Conservation (phyloP, 2,329 filamentous ascomycete genomes). For the Xylaria multiplex region DNA sequence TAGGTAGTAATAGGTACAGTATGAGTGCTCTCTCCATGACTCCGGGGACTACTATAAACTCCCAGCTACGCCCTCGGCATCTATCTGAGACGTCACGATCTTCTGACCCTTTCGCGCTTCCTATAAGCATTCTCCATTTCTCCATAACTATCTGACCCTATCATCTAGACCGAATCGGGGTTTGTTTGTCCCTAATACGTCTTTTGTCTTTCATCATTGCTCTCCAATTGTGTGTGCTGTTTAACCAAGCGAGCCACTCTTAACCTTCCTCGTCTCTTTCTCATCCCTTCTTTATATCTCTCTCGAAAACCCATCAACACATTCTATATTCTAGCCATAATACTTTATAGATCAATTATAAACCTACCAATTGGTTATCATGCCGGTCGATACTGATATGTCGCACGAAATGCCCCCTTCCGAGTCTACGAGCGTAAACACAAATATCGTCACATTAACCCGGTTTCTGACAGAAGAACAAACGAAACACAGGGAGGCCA, state of each 20-base stretch:
- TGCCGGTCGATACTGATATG: conserved; percentile 41
- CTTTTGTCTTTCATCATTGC: conserved; percentile 27
- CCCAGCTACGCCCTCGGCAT: conserved; percentile 39
- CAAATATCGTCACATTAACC: conserved; percentile 93
- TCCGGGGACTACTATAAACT: conserved; percentile 34
- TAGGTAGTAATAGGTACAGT: neutral
- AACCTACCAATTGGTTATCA: conserved; percentile 32
- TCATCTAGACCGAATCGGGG: conserved; percentile 22
- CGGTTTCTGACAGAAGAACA: conserved; percentile 97
- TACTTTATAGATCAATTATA: neutral
- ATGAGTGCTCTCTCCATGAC: conserved; percentile 5
- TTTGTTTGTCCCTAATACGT: conserved; percentile 24
- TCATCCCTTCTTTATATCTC: neutral
- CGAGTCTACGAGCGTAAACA: conserved; percentile 86
- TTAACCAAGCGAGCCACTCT: neutral
- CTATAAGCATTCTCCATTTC: conserved; percentile 18
- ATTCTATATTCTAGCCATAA: neutral
- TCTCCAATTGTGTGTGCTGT: conserved; percentile 18
- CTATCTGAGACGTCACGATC: conserved; percentile 35
- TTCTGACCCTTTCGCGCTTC: conserved; percentile 5
- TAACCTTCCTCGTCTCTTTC: conserved; percentile 7
- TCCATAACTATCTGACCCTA: conserved; percentile 15
- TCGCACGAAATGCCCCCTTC: conserved; percentile 46
- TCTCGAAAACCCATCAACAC: neutral
- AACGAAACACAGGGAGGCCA: conserved; percentile 89